These are phyloP conservation scores for Litchi chinensis DNA, from an alignment of 345 rosid species.

Conservation along the genomic window DNA sequence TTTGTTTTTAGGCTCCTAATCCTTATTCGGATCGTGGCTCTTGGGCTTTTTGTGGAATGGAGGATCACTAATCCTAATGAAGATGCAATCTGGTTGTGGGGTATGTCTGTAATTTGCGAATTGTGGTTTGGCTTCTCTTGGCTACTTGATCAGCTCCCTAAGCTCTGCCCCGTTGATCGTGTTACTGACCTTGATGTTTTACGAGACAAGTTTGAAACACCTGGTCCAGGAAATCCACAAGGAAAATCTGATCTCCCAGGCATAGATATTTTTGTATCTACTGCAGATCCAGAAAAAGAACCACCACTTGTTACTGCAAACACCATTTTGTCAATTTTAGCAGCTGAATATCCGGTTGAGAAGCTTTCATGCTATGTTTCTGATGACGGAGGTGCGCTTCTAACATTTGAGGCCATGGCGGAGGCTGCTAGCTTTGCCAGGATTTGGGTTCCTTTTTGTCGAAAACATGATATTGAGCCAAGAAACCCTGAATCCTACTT, in stretches of 20 bases:
- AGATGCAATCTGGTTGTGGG: slow-evolving; percentile 84
- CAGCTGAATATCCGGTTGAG: slow-evolving; percentile 74
- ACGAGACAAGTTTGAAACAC: slow-evolving; percentile 64
- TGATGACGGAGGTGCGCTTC: slow-evolving; percentile 81
- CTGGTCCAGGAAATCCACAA: slow-evolving; percentile 44
- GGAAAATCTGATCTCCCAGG: slow-evolving; percentile 87
- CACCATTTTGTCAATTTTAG: slow-evolving; percentile 78
- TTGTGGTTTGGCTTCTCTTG: slow-evolving; percentile 91
- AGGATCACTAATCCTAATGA: slow-evolving; percentile 68
- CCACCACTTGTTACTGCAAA: slow-evolving; percentile 85
- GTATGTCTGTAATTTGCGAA: slow-evolving; percentile 75
- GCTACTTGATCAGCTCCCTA: slow-evolving; percentile 87
- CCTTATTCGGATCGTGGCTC: slow-evolving; percentile 53
- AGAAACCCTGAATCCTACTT: slow-evolving; percentile 87
- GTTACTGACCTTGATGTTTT: slow-evolving; percentile 56
- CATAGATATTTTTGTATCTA: slow-evolving; percentile 77
- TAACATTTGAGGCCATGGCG: slow-evolving; percentile 93
- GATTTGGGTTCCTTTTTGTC: slow-evolving; percentile 86
- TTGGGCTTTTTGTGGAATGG: slow-evolving; percentile 67
- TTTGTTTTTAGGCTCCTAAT: slow-evolving; percentile 51
- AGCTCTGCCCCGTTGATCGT: slow-evolving; percentile 68
- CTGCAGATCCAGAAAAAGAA: slow-evolving; percentile 86
- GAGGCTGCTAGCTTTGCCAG: slow-evolving; percentile 89
- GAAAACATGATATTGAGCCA: slow-evolving; percentile 76
- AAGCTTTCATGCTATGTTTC: slow-evolving; percentile 84